A percentile compares a stretch with the other conserved stretches of the same genome.
Conservation (phyloP, 768 basidiomycete genomes). For the Pulveroboletus sp. region DNA sequence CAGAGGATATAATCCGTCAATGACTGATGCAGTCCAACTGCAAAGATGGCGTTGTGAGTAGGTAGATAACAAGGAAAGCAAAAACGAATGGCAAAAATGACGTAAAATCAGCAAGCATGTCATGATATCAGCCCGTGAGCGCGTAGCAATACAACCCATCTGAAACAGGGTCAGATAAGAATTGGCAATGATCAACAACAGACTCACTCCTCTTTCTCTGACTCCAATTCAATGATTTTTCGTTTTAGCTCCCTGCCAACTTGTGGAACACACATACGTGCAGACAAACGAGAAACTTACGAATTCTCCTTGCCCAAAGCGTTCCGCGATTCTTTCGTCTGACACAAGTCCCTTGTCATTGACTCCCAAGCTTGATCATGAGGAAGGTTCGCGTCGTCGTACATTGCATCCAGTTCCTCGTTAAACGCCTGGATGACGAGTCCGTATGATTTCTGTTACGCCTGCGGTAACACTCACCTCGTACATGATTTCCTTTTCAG, state of each 20-base stretch:
- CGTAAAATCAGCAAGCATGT: conserved; percentile 21
- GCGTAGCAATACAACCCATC: conserved; percentile 66
- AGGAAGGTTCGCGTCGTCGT: conserved; percentile 78
- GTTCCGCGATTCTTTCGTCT: conserved; percentile 77
- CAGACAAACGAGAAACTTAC: conserved; percentile 41
- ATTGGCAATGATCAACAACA: not conserved
- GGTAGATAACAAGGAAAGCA: conserved; percentile 20
- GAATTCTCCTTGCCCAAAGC: conserved; percentile 74
- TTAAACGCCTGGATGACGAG: conserved; percentile 72
- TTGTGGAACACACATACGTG: conserved; percentile 3
- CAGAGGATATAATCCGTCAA: conserved; percentile 12
- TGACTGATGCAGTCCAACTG: conserved; percentile 19
- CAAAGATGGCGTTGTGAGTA: conserved; percentile 16
- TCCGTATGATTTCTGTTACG: not conserved
- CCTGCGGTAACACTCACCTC: conserved; percentile 55
- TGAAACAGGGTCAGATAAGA: conserved; percentile 28
- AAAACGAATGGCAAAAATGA: conserved; percentile 19
- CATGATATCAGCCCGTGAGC: conserved; percentile 43
- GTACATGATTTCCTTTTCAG: conserved; percentile 92
- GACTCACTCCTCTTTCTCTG: conserved; percentile 79
- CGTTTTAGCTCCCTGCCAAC: conserved; percentile 61
- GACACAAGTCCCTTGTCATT: conserved; percentile 66
- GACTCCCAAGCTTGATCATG: conserved; percentile 82
- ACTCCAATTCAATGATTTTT: conserved; percentile 64
- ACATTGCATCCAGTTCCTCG: conserved; percentile 91